Conservation (phyloP, 176 grass and related monocot species). For the Triticum urartu region DNA sequence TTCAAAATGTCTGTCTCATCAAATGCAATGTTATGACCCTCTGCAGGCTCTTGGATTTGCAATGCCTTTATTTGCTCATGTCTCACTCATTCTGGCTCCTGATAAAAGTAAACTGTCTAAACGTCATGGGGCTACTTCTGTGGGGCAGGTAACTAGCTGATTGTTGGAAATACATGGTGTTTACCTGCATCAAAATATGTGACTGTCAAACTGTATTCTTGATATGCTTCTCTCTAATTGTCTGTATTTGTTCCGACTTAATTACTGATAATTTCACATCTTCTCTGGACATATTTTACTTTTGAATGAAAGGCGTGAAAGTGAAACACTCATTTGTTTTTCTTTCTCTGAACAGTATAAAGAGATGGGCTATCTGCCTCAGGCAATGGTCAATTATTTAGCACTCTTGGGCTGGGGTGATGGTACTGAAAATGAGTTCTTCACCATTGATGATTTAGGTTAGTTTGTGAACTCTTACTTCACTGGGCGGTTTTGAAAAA, state of each 20-base stretch:
- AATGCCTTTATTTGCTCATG: slow-evolving; percentile 99
- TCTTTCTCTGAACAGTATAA: slow-evolving; percentile 67
- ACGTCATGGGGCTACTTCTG: slow-evolving; percentile 97
- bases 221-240: slow-evolving; percentile 8
- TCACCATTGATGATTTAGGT: slow-evolving; percentile 84
- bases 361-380: slow-evolving; percentile 98
- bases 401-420: slow-evolving; percentile 95
- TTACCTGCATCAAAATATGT: slow-evolving; percentile 11
- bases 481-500: background rate
- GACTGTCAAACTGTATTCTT: background rate
- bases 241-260: background rate
- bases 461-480: slow-evolving; percentile 17
- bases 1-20: slow-evolving; percentile 6
- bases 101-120: slow-evolving; percentile 99
- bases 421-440: slow-evolving; percentile 99
- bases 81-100: slow-evolving; percentile 95
- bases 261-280: background rate
- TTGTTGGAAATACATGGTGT: slow-evolving; percentile 1
- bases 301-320: background rate
- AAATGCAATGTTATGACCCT: background rate
- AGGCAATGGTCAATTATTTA: slow-evolving; percentile 96
- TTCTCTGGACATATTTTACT: background rate
- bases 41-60: slow-evolving; percentile 85
- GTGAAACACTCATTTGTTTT: background rate
- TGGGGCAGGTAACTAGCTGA: slow-evolving; percentile 67